These are phyloP conservation scores for Fagopyrum homotropicum DNA, from an alignment of 148 eudicot genomes.

Conservation along the genomic window DNA sequence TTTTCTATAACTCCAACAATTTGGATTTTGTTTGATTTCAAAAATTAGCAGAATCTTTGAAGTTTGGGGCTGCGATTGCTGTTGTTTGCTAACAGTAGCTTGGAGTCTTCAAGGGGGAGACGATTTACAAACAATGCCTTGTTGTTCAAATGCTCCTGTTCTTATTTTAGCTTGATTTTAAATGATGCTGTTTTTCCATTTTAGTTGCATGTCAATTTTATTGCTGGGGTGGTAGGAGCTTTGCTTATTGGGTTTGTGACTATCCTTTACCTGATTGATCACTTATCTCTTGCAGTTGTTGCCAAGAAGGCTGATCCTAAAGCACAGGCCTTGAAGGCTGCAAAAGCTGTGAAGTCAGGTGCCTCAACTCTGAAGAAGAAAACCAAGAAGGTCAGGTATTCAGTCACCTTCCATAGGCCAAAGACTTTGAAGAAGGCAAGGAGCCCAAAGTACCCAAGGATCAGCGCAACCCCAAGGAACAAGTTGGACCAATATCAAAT, in stretches of 20 bases:
- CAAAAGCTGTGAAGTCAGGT: constrained; percentile 78
- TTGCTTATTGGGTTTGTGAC: not conserved
- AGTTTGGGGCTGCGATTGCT: too few relatives aligned
- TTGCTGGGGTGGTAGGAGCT: not conserved
- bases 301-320: constrained; percentile 47
- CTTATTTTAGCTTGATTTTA: not conserved
- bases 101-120: too few relatives aligned
- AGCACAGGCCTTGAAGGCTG: constrained; percentile 76
- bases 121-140: not conserved
- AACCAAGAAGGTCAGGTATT: constrained; percentile 61
- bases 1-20: too few relatives aligned
- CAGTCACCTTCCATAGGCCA: constrained; percentile 78
- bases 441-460: constrained; percentile 76
- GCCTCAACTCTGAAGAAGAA: constrained; percentile 54
- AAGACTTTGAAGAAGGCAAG: constrained; percentile 68
- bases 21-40: too few relatives aligned
- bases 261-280: not conserved
- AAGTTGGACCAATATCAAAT: constrained; percentile 82
- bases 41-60: too few relatives aligned
- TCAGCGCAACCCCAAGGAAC: constrained; percentile 72
- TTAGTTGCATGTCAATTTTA: too few relatives aligned
- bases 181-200: too few relatives aligned
- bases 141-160: not conserved
- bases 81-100: too few relatives aligned
- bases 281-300: constrained; percentile 12